These are phyloP conservation scores for Saccharomyces hybrid DNA, from an alignment of 1,139 yeast species.

Conservation along the genomic window DNA sequence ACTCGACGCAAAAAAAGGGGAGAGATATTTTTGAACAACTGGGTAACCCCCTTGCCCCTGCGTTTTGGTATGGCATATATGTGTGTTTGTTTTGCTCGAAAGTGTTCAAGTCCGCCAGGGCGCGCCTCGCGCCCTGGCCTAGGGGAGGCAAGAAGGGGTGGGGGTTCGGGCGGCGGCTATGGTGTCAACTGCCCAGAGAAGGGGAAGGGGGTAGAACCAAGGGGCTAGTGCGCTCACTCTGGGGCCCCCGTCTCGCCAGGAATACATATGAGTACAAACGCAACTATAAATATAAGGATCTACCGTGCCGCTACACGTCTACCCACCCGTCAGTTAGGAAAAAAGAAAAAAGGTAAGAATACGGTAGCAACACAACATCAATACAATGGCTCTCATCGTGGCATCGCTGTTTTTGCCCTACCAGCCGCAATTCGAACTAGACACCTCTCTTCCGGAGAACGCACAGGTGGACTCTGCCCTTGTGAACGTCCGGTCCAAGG, in stretches of 20 bases:
- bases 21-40: not conserved
- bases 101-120: not conserved
- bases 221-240: not conserved
- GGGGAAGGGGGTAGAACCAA: not conserved
- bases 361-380: not conserved
- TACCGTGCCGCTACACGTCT: not conserved
- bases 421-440: slow-evolving; percentile 31
- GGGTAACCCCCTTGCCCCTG: not conserved
- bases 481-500: slow-evolving; percentile 13
- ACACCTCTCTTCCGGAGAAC: slow-evolving; percentile 18
- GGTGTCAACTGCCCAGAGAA: not conserved
- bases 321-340: not conserved
- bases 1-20: not conserved
- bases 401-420: slow-evolving; percentile 32
- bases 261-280: not conserved
- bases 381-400: slow-evolving; percentile 29
- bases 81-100: not conserved
- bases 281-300: not conserved
- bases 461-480: slow-evolving; percentile 23
- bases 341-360: slow-evolving; percentile 2
- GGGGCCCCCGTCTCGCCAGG: not conserved
- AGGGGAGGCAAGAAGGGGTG: not conserved
- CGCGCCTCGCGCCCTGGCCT: not conserved
- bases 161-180: not conserved
- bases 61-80: not conserved